Evolutionary conservation across 257 asterid species (phyloP), one percentile per base, ranked within the genome.

Genomic region (Penstemon davidsonii): DNA sequence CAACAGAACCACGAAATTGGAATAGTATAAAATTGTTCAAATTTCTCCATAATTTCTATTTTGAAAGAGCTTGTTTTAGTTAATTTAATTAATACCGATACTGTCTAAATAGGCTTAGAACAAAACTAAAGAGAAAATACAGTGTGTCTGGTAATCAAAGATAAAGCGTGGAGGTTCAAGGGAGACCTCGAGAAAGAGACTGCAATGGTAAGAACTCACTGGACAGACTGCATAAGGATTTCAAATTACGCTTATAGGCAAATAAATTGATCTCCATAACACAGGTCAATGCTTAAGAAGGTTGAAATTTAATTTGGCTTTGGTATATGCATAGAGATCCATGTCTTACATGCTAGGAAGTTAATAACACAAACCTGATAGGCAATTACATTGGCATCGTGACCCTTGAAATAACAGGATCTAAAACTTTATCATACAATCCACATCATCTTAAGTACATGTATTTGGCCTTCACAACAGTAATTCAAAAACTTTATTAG

Each of bases 1-100:
- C 4, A 33, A 49, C 42, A 68, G 54, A 75, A 15, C 58, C 55
- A 19, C 51, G 73, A 57, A 55, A 57, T 55, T 8, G 40, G 51
- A 15, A 19, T 46, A n/a, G 5, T 57, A 41, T 13, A 45, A 39
- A 18, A 5, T 33, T 19, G 3, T 19, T 60, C 33, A 44, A 38
- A 66, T 52, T 18, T 41, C 8, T 46, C n/a, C 52, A 46, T 7
- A 10, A 15, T 53, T 53, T 53, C 19, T n/a, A 7, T 53, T 8
- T 19, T 53, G 25, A 8, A 9, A 13, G 33, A 4, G 58, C 33
- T 66, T 10, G 0, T n/a, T 37, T 40, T 39, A 25, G 33, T 36
- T 12, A 54, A 68, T 15, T 38, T 47, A 62, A 38, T 54, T 3
- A 44, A 52, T 8, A 13, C 37, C 3, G 5, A 39, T 44, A 36